Evolutionary conservation across 768 basidiomycete species (phyloP).

Genomic region (Cubamyces lactineus): DNA sequence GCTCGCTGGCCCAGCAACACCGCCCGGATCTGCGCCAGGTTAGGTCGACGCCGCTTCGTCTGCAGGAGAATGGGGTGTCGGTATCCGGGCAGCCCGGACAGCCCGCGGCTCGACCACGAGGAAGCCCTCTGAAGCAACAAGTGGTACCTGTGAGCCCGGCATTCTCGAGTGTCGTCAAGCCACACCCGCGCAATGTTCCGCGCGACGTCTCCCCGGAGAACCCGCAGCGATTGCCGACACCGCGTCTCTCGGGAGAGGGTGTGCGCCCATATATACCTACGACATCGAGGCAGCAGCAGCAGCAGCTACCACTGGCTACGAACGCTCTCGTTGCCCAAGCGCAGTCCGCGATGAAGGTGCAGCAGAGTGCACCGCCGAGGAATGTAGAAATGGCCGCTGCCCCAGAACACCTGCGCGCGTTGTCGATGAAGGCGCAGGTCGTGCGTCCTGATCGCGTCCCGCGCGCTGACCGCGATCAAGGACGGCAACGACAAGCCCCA

Average conservation of each 20-base stretch:
- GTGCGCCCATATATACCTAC: neutral
- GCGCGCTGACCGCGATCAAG: neutral
- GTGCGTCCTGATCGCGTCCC: slow-evolving; percentile 8
- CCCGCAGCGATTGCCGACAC: slow-evolving; percentile 17
- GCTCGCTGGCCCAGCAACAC: neutral
- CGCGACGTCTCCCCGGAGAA: slow-evolving; percentile 19
- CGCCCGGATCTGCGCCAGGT: slow-evolving; percentile 9
- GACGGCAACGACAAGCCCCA: neutral
- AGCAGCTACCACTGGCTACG: neutral
- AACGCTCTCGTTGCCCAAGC: neutral
- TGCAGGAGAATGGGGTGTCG: neutral
- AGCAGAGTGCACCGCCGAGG: neutral
- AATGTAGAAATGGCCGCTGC: neutral
- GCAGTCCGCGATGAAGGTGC: slow-evolving; percentile 1
- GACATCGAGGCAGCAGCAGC: no score
- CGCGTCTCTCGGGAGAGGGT: slow-evolving; percentile 10
- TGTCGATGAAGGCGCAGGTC: slow-evolving; percentile 11
- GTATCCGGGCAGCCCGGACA: neutral
- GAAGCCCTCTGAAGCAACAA: no score
- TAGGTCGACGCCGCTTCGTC: slow-evolving; percentile 13
- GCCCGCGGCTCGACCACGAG: neutral
- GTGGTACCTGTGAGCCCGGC: no score
- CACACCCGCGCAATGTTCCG: slow-evolving; percentile 13
- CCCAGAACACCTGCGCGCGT: slow-evolving; percentile 1
- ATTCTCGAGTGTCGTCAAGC: slow-evolving; percentile 4